phyloP scores from a whole-genome alignment of 352 stramenopile genomes.

The Globisporangium spiculum region DNA sequence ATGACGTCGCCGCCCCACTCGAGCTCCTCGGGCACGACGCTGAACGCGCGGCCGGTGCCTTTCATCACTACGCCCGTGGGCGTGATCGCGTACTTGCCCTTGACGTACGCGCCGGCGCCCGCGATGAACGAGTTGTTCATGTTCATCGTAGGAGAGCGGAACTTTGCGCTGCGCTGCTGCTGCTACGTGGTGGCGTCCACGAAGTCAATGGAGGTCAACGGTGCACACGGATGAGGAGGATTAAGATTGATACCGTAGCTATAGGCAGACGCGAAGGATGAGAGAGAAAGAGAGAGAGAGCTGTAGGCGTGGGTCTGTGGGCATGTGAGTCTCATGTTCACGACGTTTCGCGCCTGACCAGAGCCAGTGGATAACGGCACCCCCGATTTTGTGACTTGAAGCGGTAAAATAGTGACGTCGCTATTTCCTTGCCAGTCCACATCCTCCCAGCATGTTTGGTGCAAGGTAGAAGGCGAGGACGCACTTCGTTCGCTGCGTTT shows the following conservation, averaged over 20 bases:
- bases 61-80: conserved; percentile 76
- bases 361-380: neutral
- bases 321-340: conserved; percentile 16
- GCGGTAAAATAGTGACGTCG: neutral
- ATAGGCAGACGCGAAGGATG: neutral
- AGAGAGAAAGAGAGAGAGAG: neutral
- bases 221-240: neutral
- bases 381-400: neutral
- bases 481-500: too few relatives aligned
- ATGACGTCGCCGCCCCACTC: conserved; percentile 78
- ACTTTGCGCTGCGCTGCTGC: neutral
- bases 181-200: neutral
- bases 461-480: neutral
- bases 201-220: conserved; percentile 1
- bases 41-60: conserved; percentile 76
- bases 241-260: neutral
- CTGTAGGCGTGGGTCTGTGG: neutral
- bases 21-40: conserved; percentile 70
- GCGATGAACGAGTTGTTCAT: conserved; percentile 81
- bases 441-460: neutral
- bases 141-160: conserved; percentile 21
- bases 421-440: neutral
- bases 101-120: conserved; percentile 69
- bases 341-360: conserved; percentile 4
- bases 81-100: conserved; percentile 80